These are phyloP conservation scores for Tilletia indica DNA, from an alignment of 1,284 basidiomycete genomes.

Conservation along the genomic window DNA sequence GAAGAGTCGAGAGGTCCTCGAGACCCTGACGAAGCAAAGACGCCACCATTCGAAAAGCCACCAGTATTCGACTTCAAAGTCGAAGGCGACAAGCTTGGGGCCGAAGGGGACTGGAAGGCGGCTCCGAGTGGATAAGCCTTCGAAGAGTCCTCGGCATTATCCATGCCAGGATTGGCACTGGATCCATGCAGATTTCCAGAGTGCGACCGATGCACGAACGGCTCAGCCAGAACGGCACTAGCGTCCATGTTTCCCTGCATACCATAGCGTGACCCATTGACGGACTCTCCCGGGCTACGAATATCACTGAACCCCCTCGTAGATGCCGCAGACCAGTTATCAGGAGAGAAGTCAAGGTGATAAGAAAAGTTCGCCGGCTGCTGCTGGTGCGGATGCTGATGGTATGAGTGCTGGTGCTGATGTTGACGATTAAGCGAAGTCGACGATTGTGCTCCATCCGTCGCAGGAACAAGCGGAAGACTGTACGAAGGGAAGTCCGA, in stretches of 20 bases:
- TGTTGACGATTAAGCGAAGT: too few relatives aligned
- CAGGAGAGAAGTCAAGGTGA: not conserved
- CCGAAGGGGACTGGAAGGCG: conserved; percentile 5
- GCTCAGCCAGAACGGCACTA: not conserved
- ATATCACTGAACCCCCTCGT: too few relatives aligned
- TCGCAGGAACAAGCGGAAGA: not conserved
- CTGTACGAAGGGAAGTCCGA: conserved; percentile 14
- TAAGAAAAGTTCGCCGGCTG: not conserved
- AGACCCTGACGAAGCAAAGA: not conserved
- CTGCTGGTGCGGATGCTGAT: too few relatives aligned
- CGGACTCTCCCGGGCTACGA: too few relatives aligned
- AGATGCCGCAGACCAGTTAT: conserved; percentile 8
- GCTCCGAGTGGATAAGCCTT: not conserved
- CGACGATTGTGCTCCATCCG: not conserved
- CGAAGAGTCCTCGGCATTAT: not conserved
- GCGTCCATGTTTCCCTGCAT: not conserved
- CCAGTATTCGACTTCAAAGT: not conserved
- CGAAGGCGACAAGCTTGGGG: not conserved
- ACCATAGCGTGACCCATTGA: too few relatives aligned
- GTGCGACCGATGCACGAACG: conserved; percentile 4
- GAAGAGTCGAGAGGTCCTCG: conserved; percentile 11
- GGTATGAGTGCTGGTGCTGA: too few relatives aligned
- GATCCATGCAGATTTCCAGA: not conserved
- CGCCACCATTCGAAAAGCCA: not conserved
- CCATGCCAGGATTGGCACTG: not conserved